Evolutionary conservation across 148 eudicot genomes (phyloP).

Genomic region (Suaeda aralocaspica): DNA sequence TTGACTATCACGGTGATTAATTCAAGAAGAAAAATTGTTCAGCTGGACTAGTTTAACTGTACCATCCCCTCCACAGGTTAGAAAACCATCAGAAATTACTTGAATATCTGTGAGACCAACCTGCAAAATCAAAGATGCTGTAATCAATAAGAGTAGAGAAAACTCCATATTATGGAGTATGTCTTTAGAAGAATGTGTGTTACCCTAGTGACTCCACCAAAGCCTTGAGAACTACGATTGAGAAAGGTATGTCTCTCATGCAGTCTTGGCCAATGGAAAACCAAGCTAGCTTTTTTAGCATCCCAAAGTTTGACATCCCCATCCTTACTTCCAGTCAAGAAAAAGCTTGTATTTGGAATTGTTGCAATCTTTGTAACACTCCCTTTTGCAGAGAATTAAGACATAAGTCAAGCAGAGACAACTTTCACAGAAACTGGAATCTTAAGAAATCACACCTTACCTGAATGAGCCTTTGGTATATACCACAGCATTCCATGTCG

Average conservation of each 20-base stretch:
- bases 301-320: conserved; percentile 99
- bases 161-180: neutral
- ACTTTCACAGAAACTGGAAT: neutral
- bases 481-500: conserved; percentile 98
- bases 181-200: neutral
- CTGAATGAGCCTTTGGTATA: conserved; percentile 98
- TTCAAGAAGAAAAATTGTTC: conserved; percentile 24
- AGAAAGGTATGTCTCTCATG: conserved; percentile 93
- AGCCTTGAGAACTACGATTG: conserved; percentile 77
- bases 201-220: conserved; percentile 91
- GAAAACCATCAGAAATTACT: conserved; percentile 67
- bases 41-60: conserved; percentile 61
- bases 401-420: conserved; percentile 4
- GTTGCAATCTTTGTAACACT: conserved; percentile 78
- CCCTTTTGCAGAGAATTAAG: conserved; percentile 42
- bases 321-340: conserved; percentile 97
- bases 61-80: conserved; percentile 87
- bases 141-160: conserved; percentile 14
- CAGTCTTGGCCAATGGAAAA: conserved; percentile 87
- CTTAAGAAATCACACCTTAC: conserved; percentile 28
- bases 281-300: conserved; percentile 73
- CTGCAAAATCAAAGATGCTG: conserved; percentile 37
- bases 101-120: conserved; percentile 80
- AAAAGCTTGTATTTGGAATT: conserved; percentile 82
- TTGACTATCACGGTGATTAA: neutral